A percentile compares a stretch with the other conserved stretches of the same genome.
Conservation (phyloP, 139 green algal species). For the Coelastrella sp. region DNA sequence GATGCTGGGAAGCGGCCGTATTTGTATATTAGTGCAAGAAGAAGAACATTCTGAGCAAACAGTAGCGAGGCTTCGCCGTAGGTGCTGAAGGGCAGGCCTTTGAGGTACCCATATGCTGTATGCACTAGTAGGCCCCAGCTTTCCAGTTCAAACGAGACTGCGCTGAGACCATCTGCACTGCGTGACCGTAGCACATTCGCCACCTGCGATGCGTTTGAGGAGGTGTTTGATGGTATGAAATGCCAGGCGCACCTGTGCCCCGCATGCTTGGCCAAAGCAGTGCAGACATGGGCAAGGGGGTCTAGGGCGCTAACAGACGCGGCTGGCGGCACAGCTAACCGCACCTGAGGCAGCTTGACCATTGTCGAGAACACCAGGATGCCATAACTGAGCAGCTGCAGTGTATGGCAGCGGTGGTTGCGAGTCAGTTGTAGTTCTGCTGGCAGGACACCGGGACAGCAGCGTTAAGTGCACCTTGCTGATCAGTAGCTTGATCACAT, state of each 20-base stretch:
- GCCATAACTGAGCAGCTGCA: conserved; percentile 77
- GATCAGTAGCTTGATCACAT: conserved; percentile 23
- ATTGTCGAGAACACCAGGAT: conserved; percentile 79
- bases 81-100: conserved; percentile 79
- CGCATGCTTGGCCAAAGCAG: too few species aligned
- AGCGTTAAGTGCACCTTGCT: conserved; percentile 20
- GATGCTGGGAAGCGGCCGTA: conserved; percentile 56
- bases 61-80: conserved; percentile 81
- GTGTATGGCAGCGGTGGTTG: neutral
- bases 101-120: conserved; percentile 78
- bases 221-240: neutral
- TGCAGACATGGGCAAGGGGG: too few species aligned
- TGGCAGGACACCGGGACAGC: neutral
- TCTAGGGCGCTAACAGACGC: neutral
- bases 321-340: neutral
- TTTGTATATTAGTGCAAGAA: conserved; percentile 82
- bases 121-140: conserved; percentile 75
- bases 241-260: too few species aligned
- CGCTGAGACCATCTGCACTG: conserved; percentile 79
- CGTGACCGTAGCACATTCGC: conserved; percentile 59
- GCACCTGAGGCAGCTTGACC: conserved; percentile 88
- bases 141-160: conserved; percentile 84
- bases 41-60: conserved; percentile 72
- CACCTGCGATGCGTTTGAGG: conserved; percentile 63
- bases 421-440: neutral